Conservation (phyloP, 2,329 filamentous ascomycete genomes). For the Fusarium concolor region DNA sequence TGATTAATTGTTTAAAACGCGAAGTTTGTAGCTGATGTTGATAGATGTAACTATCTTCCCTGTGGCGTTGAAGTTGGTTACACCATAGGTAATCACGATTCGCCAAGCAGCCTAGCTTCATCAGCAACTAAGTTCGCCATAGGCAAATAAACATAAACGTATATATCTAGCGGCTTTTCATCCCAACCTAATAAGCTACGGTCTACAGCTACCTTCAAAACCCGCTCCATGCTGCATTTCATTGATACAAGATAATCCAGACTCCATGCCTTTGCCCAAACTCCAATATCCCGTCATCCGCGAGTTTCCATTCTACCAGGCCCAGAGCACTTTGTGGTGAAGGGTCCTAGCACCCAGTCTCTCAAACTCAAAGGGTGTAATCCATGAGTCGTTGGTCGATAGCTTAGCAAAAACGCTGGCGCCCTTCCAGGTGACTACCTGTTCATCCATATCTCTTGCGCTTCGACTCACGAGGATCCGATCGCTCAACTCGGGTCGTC, state of each 20-base stretch:
- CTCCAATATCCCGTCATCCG: conserved; percentile 34
- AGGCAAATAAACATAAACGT: conserved; percentile 3
- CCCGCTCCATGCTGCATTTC: conserved; percentile 12
- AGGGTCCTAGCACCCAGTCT: conserved; percentile 82
- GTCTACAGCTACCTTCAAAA: conserved; percentile 9
- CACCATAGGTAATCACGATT: conserved; percentile 4
- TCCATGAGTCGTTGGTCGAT: conserved; percentile 94
- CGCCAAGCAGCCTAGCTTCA: not conserved
- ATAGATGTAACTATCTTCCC: not conserved
- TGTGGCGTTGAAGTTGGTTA: not conserved
- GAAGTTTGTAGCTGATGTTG: not conserved
- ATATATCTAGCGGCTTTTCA: conserved; percentile 19
- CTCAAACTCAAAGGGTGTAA: conserved; percentile 88
- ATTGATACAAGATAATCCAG: conserved; percentile 36
- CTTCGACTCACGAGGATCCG: conserved; percentile 73
- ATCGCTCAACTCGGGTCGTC: conserved; percentile 70
- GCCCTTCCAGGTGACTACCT: conserved; percentile 98
- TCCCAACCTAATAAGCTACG: conserved; percentile 7
- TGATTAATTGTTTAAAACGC: not conserved
- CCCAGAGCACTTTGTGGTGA: conserved; percentile 82
- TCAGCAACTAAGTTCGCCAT: not conserved
- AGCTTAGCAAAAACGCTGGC: conserved; percentile 96
- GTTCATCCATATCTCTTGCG: conserved; percentile 94
- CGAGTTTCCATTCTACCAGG: conserved; percentile 57
- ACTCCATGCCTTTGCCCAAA: conserved; percentile 43